Evolutionary conservation across 164 flowering plant genomes (phyloP), one percentile per base, ranked within the genome.

Genomic region (Annona squamosa): DNA sequence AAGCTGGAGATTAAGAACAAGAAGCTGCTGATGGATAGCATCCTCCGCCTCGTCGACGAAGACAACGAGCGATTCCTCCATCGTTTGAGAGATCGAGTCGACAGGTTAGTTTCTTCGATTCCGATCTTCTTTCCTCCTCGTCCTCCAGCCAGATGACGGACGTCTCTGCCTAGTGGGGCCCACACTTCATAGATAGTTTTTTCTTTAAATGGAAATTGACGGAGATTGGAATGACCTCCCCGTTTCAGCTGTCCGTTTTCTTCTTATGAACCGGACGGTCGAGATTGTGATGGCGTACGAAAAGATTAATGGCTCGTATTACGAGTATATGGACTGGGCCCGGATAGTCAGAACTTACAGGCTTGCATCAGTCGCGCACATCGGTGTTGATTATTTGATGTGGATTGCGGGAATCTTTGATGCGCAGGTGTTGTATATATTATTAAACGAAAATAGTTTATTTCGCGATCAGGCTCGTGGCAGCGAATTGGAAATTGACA

Each of bases 41-140:
- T 90, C 1, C 79, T 87, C 42, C 81, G 73, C 77, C 74, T 82
- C 26, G 86, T 83, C 4, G 89, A 87, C 69, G 84, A 86, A 2
- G 90, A 87, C 67, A 87, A 87, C 47, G 89, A 87, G 71, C 72
- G 66, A 48, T 82, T 87, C 46, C 84, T 87, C 46, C 71, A 10
- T 2, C 73, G 82, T 48, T 77, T 86, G 45, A 75, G 85, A 13
- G 85, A 83, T 4, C 79, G 92, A 45, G 82, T 76, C 9, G 91
- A 88, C 57, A 81, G 91, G 94, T 90, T 12, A 71, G 5, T 65
- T n/a, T 42, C 48, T 45, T 44, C 64, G 5, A 2, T 41, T n/a
- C n/a, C 61, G 6, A 52, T 63, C 65, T 19, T 63, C 65, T 63
- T 2, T 52, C 13, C 7, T 10, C 7, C 59, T 52, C 13, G 13